Evolutionary conservation across 2,329 filamentous ascomycete species (phyloP), one percentile per base, ranked within the genome.

Genomic region (Talaromyces atroroseus): DNA sequence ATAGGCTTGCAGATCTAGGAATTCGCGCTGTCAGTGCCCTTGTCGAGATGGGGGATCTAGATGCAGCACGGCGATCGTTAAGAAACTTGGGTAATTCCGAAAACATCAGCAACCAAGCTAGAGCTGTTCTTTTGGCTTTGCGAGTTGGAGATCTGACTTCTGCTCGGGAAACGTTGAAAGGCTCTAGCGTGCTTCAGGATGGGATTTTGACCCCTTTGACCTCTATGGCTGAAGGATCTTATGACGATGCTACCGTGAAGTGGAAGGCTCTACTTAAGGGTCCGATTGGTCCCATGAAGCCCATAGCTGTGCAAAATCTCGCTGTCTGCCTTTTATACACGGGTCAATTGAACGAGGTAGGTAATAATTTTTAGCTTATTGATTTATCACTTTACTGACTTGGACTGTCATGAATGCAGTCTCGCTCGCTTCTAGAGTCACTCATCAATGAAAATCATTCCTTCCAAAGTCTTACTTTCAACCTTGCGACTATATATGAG

Each of bases 401-500:
- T 49, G 34, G 12, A 6, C 29, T 52, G 32, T 40, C 26, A 49
- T 57, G 21, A 51, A 44, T 40, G 2, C 58, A 89, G 80, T 88
- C 89, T 0, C 83, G 83, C 14, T 71, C 77, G 12, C 72, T 89
- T 1, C 76, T 96, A 2, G 87, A 92, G 65, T 72, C 75, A 0
- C 74, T 95, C 11, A 77, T 91, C 0, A 78, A 83, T 2, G 69
- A 76, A 0, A 82, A 85, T 1, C 77, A 83, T 42, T 82, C 84
- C 0, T 96, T 92, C 57, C 86, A 89, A 60, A 89, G 89, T 0
- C 74, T 96, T 2, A 82, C 95, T 0, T 95, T 96, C 74, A 97
- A 97, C 68, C 73, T 99, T 12, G 85, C 86, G 11, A 97, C 92
- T 0, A 83, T 96, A 64, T 97, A 95, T 68, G 94, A 97, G 72